phyloP scores from a whole-genome alignment of 257 asterid species.

The Prunella vulgaris region DNA sequence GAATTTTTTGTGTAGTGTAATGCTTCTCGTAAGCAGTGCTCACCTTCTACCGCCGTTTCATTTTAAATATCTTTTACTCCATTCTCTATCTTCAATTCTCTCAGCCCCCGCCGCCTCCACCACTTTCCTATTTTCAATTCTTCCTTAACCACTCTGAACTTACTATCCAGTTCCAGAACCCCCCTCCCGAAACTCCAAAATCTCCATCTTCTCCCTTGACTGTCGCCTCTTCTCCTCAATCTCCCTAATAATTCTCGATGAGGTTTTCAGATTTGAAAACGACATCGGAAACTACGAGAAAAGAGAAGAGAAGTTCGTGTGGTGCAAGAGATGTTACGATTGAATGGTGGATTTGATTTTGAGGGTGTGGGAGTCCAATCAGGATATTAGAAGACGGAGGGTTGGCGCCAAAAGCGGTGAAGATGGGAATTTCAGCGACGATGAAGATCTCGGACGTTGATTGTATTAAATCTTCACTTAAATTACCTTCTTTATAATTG shows the following conservation, averaged over 20 bases:
- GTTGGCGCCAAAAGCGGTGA: conserved; percentile 85
- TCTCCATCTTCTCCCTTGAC: conserved; percentile 63
- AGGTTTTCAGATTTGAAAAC: conserved; percentile 57
- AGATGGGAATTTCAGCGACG: conserved; percentile 55
- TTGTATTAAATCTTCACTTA: too few relatives aligned
- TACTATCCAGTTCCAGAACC: conserved; percentile 51
- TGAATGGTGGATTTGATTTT: conserved; percentile 78
- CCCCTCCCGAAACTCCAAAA: conserved; percentile 49
- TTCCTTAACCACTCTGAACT: conserved; percentile 44
- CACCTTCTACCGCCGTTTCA: conserved; percentile 36
- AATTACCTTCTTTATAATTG: too few relatives aligned
- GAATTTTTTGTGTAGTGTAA: too few relatives aligned
- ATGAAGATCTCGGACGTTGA: conserved; percentile 82
- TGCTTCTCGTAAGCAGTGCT: conserved; percentile 51
- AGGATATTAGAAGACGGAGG: conserved; percentile 85
- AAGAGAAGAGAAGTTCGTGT: conserved; percentile 65
- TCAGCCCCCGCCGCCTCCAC: conserved; percentile 65
- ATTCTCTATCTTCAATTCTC: conserved; percentile 60
- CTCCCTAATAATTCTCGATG: conserved; percentile 41
- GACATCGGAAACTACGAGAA: conserved; percentile 64
- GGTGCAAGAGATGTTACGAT: conserved; percentile 70
- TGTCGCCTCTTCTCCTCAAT: conserved; percentile 59
- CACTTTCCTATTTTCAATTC: conserved; percentile 49
- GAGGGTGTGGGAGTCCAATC: conserved; percentile 71
- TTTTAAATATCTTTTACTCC: conserved; percentile 41